These are phyloP conservation scores for Arthroderma uncinatum DNA, from an alignment of 2,329 filamentous ascomycete species.

Conservation along the genomic window DNA sequence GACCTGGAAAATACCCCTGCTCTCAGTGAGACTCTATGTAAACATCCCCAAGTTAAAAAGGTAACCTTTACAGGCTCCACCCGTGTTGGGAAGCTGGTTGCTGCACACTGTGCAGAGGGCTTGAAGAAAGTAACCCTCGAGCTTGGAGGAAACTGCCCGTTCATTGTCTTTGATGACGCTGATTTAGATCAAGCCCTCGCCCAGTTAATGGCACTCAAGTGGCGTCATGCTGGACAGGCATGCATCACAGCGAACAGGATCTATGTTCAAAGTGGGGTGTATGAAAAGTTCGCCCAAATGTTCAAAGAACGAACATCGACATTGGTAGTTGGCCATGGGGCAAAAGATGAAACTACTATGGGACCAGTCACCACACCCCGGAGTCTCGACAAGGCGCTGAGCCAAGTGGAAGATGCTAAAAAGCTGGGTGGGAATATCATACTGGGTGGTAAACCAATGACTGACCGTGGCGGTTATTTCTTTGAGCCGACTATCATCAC, in stretches of 20 bases:
- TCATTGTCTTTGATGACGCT: conserved; percentile 34
- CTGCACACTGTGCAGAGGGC: conserved; percentile 23
- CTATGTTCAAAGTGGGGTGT: conserved; percentile 26
- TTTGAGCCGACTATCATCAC: conserved; percentile 58
- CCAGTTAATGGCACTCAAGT: conserved; percentile 25
- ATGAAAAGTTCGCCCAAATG: conserved; percentile 45
- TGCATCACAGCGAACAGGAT: conserved; percentile 30
- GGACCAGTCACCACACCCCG: conserved; percentile 49
- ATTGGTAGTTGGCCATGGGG: conserved; percentile 51
- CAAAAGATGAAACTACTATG: conserved; percentile 45
- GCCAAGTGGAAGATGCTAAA: conserved; percentile 55
- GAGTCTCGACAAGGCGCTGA: conserved; percentile 43
- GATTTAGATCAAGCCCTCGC: conserved; percentile 26
- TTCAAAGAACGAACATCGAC: conserved; percentile 42
- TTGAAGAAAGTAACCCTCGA: conserved; percentile 38
- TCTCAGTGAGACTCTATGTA: conserved; percentile 24
- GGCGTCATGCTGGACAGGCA: conserved; percentile 27
- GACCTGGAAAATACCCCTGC: conserved; percentile 24
- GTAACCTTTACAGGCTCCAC: conserved; percentile 29
- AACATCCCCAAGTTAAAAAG: conserved; percentile 23
- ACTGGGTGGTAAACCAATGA: conserved; percentile 43
- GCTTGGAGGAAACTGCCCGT: conserved; percentile 35
- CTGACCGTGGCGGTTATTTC: conserved; percentile 49
- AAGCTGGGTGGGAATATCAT: conserved; percentile 53
- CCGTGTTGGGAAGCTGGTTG: conserved; percentile 26